Conservation (phyloP, 176 grass and related monocot genomes). For the Phoenix roebelenii region DNA sequence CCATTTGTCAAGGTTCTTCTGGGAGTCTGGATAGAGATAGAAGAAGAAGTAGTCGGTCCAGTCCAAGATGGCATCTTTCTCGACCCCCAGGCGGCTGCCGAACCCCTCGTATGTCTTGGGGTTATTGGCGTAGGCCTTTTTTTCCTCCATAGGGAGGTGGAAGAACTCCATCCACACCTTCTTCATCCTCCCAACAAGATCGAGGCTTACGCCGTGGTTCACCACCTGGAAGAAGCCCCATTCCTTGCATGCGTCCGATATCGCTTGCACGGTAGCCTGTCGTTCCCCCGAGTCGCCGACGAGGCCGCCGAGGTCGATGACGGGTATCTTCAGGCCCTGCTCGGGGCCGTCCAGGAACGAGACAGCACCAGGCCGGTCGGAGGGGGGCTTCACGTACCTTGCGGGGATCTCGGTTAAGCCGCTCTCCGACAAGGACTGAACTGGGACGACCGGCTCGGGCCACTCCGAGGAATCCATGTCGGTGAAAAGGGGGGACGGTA, state of each 20-base stretch:
- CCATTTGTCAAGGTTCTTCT: conserved; percentile 46
- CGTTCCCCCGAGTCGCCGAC: background rate
- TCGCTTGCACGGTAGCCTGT: conserved; percentile 11
- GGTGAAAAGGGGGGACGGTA: too few relatives aligned
- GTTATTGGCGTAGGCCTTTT: conserved; percentile 40
- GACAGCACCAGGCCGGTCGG: conserved; percentile 14
- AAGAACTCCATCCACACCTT: conserved; percentile 65
- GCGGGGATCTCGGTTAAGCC: conserved; percentile 24
- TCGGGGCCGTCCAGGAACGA: background rate
- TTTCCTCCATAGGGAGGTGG: conserved; percentile 34
- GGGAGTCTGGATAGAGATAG: conserved; percentile 26
- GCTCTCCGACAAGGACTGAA: conserved; percentile 37
- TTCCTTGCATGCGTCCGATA: conserved; percentile 41
- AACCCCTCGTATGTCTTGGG: conserved; percentile 62
- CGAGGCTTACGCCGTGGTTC: conserved; percentile 39
- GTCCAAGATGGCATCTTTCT: conserved; percentile 47
- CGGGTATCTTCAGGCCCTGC: conserved; percentile 25
- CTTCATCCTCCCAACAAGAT: conserved; percentile 26
- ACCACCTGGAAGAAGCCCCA: conserved; percentile 85
- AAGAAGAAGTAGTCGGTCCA: conserved; percentile 74
- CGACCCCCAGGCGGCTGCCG: conserved; percentile 70
- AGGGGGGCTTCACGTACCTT: conserved; percentile 43
- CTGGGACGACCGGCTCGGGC: conserved; percentile 55
- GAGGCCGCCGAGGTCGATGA: conserved; percentile 37
- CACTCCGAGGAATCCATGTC: conserved; percentile 23